Base-by-base conservation (phyloP, 2,329 filamentous ascomycete genomes). In the Phyllosticta ampelicida region DNA sequence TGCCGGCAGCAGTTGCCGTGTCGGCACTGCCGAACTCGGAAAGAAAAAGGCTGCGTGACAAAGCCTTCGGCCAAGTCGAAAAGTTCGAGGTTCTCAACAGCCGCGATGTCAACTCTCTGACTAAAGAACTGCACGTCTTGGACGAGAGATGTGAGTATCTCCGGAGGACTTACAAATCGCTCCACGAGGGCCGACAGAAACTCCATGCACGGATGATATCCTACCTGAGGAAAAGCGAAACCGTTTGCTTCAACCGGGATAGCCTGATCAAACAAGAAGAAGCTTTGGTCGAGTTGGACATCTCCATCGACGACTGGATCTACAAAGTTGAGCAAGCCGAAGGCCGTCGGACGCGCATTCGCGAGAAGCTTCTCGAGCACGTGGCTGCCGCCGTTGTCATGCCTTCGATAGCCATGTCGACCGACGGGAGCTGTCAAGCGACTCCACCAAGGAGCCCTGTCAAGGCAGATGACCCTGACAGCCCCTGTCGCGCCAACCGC, bases 281-380 rank as follows among this genome's bases (percentile, higher is more conserved):
- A 71, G 86, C 86, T 1, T 77, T 92, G 10, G 82, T 84, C 1
- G 87, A 90, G 69, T 80, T 92, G 6, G 87, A 92, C 67, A 75
- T 79, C 16, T 87, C 85, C 2, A 91, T 92, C 62, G 88, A 91
- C 65, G 86, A 90, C 67, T 91, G 88, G 85, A 83, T 88, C 53
- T 78, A 74, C 64, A 91, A 91, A 73, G 80, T 91, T n/a, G 88
- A 91, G 67, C 81, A 86, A 62, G 86, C 87, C 9, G 88, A 92
- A 70, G 89, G 90, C 68, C 79, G 88, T 66, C 83, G 87, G 48
- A 85, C 84, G 16, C 80, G 86, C 6, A 83, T 92, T 51, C 81
- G 87, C 44, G 87, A 91, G 68, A 92, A 90, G 76, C 76, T 92
- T 11, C 79, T 92, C 3, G 87, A 92, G 71, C 88, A 92, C 66